A percentile compares a stretch with the other conserved stretches of the same genome.
phyloP scores from a whole-genome alignment of 345 rosid genomes.

The Toxicodendron radicans region DNA sequence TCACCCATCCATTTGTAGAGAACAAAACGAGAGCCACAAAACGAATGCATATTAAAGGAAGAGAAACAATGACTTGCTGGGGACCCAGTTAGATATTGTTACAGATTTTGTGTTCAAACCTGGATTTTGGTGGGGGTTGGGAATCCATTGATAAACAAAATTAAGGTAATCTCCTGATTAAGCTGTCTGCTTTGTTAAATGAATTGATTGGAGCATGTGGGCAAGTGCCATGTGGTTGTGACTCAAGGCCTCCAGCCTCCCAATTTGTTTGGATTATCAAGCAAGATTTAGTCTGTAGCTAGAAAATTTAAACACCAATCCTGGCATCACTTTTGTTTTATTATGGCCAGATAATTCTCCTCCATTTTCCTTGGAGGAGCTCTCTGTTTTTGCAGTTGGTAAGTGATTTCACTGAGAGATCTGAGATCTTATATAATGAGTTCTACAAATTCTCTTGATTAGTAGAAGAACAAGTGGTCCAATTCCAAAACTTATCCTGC shows the following conservation, averaged over 20 bases:
- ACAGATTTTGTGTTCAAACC: neutral
- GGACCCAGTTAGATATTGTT: neutral
- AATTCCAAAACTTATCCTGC: too few relatives aligned
- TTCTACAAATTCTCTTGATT: neutral
- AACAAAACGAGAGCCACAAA: neutral
- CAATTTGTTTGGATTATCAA: conserved; percentile 3
- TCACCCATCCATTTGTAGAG: neutral
- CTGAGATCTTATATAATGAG: neutral
- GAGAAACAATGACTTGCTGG: neutral
- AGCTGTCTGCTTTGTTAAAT: neutral
- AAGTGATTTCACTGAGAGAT: neutral
- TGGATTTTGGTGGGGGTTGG: neutral
- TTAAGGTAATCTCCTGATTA: neutral
- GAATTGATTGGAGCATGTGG: neutral
- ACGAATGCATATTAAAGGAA: neutral
- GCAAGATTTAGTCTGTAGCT: neutral
- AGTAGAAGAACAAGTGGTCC: too few relatives aligned
- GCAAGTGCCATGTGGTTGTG: neutral
- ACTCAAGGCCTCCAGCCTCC: neutral
- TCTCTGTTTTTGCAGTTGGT: neutral
- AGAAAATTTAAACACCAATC: neutral
- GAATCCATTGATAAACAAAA: neutral
- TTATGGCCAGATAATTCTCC: neutral
- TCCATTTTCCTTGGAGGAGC: neutral
- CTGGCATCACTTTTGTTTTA: neutral